Evolutionary conservation across 2,329 filamentous ascomycete genomes (phyloP).

Genomic region (Colletotrichum sp.): DNA sequence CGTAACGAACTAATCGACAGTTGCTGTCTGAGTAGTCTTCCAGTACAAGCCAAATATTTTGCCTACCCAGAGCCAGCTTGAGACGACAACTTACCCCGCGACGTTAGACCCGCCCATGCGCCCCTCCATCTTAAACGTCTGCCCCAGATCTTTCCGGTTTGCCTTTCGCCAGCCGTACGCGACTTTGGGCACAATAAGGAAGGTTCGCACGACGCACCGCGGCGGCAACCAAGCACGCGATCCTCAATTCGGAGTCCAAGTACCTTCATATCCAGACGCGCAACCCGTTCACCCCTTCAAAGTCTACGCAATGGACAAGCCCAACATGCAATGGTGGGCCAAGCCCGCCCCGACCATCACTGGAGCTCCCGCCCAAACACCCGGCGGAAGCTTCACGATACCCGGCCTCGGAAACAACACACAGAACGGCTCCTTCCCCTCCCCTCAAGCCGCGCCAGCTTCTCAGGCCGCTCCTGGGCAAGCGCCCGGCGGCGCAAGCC

Average conservation of each 20-base stretch:
- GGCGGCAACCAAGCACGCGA: background rate
- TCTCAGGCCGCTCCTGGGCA: background rate
- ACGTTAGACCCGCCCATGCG: background rate
- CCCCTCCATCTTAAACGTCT: conserved; percentile 1
- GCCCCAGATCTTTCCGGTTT: background rate
- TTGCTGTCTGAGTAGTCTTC: background rate
- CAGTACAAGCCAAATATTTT: background rate
- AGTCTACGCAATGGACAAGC: background rate
- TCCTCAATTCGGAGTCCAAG: background rate
- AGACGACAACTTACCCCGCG: background rate
- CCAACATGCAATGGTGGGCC: conserved; percentile 17
- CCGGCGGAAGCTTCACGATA: conserved; percentile 7
- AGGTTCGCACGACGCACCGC: background rate
- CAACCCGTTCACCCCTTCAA: background rate
- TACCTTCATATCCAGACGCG: background rate
- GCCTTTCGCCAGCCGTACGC: background rate
- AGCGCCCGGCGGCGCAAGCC: background rate
- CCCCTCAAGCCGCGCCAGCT: background rate
- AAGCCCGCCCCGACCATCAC: conserved; percentile 1
- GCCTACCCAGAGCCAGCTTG: background rate
- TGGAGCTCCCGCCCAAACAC: background rate
- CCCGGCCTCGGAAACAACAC: conserved; percentile 14
- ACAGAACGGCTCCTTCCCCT: background rate
- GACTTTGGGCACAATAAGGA: background rate
- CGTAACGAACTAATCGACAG: background rate